A percentile compares a stretch with the other conserved stretches of the same genome.
Conservation (phyloP, 2,329 filamentous ascomycete genomes). For the Chalaropsis ovoidea region DNA sequence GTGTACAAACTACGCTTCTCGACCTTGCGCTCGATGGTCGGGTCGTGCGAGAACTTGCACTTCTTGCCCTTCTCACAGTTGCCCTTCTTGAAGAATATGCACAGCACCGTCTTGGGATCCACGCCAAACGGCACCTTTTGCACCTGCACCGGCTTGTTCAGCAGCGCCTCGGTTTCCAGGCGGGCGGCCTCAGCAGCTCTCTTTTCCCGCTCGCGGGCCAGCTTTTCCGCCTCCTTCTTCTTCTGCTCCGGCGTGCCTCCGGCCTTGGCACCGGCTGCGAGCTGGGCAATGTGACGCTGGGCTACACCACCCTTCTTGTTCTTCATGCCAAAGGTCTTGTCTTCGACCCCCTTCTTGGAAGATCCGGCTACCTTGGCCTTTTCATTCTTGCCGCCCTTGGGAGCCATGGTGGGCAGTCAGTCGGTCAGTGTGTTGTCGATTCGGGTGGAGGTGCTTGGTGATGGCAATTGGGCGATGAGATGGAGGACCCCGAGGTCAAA, state of each 20-base stretch:
- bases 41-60: conserved; percentile 95
- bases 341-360: conserved; percentile 66
- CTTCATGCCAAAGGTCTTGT: conserved; percentile 99
- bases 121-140: conserved; percentile 98
- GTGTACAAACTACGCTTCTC: conserved; percentile 88
- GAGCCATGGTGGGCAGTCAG: conserved; percentile 52
- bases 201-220: conserved; percentile 72
- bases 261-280: conserved; percentile 61
- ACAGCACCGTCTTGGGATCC: conserved; percentile 93
- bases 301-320: conserved; percentile 94
- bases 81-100: conserved; percentile 94
- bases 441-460: not conserved
- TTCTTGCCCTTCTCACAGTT: conserved; percentile 94
- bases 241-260: conserved; percentile 82
- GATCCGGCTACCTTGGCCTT: conserved; percentile 43
- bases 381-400: conserved; percentile 44
- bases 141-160: conserved; percentile 86
- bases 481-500: conserved; percentile 2
- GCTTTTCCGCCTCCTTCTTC: conserved; percentile 59
- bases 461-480: not conserved
- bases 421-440: not conserved
- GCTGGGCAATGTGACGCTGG: conserved; percentile 80
- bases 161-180: conserved; percentile 67
- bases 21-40: conserved; percentile 78
- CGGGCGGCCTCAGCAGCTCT: conserved; percentile 76